Evolutionary conservation across 2,329 filamentous ascomycete species (phyloP).

Genomic region (Phialocephala subalpina): DNA sequence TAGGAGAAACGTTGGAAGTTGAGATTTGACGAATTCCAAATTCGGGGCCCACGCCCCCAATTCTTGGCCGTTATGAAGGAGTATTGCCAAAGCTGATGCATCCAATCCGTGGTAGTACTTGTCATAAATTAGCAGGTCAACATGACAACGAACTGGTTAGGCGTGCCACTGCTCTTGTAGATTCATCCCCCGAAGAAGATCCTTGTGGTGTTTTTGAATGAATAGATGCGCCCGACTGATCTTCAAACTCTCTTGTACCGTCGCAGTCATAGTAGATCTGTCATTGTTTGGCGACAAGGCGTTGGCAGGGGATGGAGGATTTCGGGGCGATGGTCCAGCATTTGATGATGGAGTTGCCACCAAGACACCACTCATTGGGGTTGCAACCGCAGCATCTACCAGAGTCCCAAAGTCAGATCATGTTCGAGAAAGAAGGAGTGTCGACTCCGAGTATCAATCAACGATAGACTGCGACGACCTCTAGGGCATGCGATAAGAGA

Average conservation of each 20-base stretch:
- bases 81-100: constrained; percentile 24
- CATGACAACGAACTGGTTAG: not conserved
- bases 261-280: constrained; percentile 3
- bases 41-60: constrained; percentile 17
- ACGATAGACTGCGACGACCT: too few species aligned
- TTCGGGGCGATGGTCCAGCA: constrained; percentile 18
- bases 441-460: not conserved
- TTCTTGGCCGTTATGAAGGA: constrained; percentile 20
- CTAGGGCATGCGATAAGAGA: too few species aligned
- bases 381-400: not conserved
- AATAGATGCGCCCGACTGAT: constrained; percentile 16
- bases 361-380: constrained; percentile 15
- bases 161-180: constrained; percentile 18
- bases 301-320: constrained; percentile 15
- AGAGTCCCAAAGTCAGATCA: not conserved
- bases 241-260: constrained; percentile 12
- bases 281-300: constrained; percentile 13
- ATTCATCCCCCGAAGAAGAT: constrained; percentile 21
- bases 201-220: constrained; percentile 13
- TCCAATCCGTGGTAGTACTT: constrained; percentile 9
- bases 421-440: not conserved
- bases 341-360: constrained; percentile 21
- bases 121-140: constrained; percentile 8
- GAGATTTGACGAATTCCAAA: constrained; percentile 16
- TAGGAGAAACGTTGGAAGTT: constrained; percentile 16